Base-by-base conservation (phyloP, 2,329 filamentous ascomycete species). In the Coniosporium tulheliwenetii region DNA sequence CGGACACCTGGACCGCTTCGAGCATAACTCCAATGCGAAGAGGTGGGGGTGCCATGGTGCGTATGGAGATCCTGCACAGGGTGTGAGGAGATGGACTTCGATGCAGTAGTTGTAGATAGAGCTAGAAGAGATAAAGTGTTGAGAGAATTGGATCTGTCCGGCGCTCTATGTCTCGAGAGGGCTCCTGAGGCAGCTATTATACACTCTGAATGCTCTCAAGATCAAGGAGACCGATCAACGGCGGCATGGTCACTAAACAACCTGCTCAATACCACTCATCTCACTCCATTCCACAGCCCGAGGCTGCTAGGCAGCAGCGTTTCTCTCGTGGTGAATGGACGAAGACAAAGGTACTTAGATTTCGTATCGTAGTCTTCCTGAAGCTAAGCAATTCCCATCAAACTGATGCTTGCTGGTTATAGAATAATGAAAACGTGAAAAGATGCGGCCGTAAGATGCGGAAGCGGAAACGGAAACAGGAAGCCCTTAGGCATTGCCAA, bases 21-120 rank as follows among this genome's bases (percentile, higher is more conserved):
- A 58, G 53, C 41, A 64, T 53, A 35, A 65, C 56, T 43, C 54
- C 61, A 47, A 66, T 54, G 47, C 60, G 60, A 39, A 64, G 51
- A 37, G 60, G 39, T 31, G 34, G 30, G 44, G 62, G 62, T 34
- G 63, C 52, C 62, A 66, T 66, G 26, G 34, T 54, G 44, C 29
- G 35, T 16, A 16, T 40, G 42, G 14, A n/a, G 32, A n/a, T 35
- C 14, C 14, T 15, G 12, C 14, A 35, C 5, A 35, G 32, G 3
- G 32, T n/a, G 8, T n/a, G 12, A 35, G 5, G 12, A 35, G 5
- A 4, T 35, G 32, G 3, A 3, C 14, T n/a, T 35, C 5, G 12
- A 15, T n/a, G 32, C 12, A 3, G 14, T n/a, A 5, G 32, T 15
- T 35, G 12, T 3, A 35, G 14, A 35, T 35, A 3, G 12, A n/a